Conservation (phyloP, 345 rosid genomes). For the Geranium brycei region DNA sequence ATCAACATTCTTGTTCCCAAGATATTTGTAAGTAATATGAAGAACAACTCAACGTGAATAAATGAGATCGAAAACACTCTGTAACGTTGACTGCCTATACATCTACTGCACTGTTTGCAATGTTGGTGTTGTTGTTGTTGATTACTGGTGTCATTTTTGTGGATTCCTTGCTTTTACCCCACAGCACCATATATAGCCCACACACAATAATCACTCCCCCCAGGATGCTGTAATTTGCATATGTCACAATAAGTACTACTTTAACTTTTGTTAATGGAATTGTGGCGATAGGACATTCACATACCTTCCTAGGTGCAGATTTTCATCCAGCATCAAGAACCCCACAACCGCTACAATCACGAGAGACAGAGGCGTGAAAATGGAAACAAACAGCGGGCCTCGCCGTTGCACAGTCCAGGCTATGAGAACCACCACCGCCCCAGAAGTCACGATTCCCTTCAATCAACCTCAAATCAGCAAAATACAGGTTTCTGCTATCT, state of each 20-base stretch:
- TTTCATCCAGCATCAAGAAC: constrained; percentile 11
- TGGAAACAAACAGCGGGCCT: constrained; percentile 22
- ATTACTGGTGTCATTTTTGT: background rate
- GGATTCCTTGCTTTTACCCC: constrained; percentile 35
- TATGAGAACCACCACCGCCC: constrained; percentile 1
- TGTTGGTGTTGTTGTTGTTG: background rate
- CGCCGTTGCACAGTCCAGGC: constrained; percentile 11
- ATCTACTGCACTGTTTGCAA: no score
- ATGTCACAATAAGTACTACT: no score
- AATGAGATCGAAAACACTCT: no score
- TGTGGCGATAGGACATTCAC: constrained; percentile 3
- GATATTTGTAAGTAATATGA: no score
- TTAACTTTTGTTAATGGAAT: no score
- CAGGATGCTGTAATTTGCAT: constrained; percentile 20
- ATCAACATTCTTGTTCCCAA: no score
- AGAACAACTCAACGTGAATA: background rate
- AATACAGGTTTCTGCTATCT: background rate
- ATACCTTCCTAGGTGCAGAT: constrained; percentile 26
- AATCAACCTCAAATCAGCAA: background rate
- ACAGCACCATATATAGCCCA: constrained; percentile 37
- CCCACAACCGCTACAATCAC: constrained; percentile 14
- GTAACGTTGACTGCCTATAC: no score
- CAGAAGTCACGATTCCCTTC: constrained; percentile 19
- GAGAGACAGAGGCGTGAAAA: constrained; percentile 18
- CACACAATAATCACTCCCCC: constrained; percentile 34